phyloP scores from a whole-genome alignment of 495 filamentous ascomycete species.

The Daldinia decipiens region DNA sequence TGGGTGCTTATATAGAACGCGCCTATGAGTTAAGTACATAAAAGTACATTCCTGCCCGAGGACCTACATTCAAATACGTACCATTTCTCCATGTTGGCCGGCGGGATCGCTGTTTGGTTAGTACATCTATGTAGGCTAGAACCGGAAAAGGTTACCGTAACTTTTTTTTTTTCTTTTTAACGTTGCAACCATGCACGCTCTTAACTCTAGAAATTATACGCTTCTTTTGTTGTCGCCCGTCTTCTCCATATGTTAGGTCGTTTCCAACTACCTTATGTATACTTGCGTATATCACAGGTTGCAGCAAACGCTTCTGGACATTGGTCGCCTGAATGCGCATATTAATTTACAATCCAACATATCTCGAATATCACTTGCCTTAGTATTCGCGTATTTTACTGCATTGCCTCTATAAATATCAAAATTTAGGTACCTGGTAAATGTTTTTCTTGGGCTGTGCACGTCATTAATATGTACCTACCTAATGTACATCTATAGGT shows the following conservation, averaged over 20 bases:
- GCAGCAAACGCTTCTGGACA: constrained; percentile 8
- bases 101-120: constrained; percentile 1
- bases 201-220: constrained; percentile 4
- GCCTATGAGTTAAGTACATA: neutral
- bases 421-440: neutral
- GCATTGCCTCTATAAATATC: constrained; percentile 8
- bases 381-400: constrained; percentile 20
- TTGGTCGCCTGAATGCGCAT: constrained; percentile 10
- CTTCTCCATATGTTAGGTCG: constrained; percentile 6
- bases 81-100: neutral
- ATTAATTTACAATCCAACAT: constrained; percentile 30
- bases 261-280: constrained; percentile 11
- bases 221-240: constrained; percentile 28
- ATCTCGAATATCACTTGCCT: constrained; percentile 26
- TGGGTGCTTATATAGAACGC: neutral
- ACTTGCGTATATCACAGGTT: constrained; percentile 8
- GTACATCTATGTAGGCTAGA: neutral
- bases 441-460: constrained; percentile 5
- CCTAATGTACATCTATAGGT: neutral
- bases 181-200: constrained; percentile 22
- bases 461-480: too few relatives aligned
- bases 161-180: neutral
- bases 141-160: constrained; percentile 7
- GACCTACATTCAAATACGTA: neutral
- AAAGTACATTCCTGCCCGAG: neutral